Conservation (phyloP, 495 filamentous ascomycete genomes). For the Bacidia gigantensis region DNA sequence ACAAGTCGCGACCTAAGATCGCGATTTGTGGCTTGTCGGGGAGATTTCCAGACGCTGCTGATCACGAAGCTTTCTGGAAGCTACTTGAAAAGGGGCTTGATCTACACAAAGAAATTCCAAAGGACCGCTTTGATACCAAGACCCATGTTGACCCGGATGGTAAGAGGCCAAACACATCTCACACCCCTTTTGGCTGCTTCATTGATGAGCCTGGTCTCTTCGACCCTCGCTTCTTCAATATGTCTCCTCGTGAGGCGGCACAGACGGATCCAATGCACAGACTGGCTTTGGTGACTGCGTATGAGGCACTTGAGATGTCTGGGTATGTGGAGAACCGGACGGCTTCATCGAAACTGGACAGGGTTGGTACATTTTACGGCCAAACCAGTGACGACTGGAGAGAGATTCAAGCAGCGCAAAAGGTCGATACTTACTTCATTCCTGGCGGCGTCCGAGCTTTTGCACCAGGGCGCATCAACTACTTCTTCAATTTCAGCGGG, state of each 20-base stretch:
- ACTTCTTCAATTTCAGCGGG: constrained; percentile 57
- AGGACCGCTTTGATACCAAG: constrained; percentile 31
- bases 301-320: constrained; percentile 68
- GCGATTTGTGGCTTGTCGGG: constrained; percentile 67
- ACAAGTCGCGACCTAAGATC: constrained; percentile 26
- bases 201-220: constrained; percentile 26
- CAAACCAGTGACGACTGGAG: constrained; percentile 84
- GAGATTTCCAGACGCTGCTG: constrained; percentile 53
- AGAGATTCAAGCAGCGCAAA: constrained; percentile 33
- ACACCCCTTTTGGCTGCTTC: constrained; percentile 29
- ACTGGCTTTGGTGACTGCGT: constrained; percentile 54
- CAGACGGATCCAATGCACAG: constrained; percentile 85
- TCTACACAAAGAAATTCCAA: constrained; percentile 36
- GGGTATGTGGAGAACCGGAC: constrained; percentile 70
- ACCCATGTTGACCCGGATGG: constrained; percentile 31
- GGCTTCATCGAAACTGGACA: constrained; percentile 61
- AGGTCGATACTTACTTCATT: constrained; percentile 11
- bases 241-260: constrained; percentile 24
- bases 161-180: constrained; percentile 23
- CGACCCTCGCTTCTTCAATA: constrained; percentile 27
- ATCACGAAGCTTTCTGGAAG: constrained; percentile 54
- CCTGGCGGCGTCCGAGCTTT: constrained; percentile 26
- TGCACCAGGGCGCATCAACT: constrained; percentile 26
- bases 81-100: constrained; percentile 52
- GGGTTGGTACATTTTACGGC: constrained; percentile 81